A percentile compares a stretch with the other conserved stretches of the same genome.
Evolutionary conservation across 257 asterid species (phyloP).

Genomic region (Scutellaria minor): DNA sequence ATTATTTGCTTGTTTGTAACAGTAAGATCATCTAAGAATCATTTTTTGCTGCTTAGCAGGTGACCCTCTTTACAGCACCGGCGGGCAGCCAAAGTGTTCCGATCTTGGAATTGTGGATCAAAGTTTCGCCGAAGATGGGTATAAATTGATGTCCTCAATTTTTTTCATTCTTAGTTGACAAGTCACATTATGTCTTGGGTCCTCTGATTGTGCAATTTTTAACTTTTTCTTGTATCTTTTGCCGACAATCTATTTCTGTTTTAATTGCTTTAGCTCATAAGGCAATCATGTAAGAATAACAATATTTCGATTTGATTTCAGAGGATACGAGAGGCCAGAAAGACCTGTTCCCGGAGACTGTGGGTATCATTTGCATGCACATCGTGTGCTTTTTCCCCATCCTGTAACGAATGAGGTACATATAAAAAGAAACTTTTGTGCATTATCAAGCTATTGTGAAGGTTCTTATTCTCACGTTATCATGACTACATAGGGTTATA

Average conservation of each 20-base stretch:
- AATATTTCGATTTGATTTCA: conserved; percentile 39
- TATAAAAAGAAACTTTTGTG: neutral
- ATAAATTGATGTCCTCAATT: conserved; percentile 30
- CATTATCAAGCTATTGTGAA: conserved; percentile 18
- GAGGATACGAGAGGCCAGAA: conserved; percentile 84
- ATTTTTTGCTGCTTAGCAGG: conserved; percentile 52
- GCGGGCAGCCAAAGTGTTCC: conserved; percentile 70
- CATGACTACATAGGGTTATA: no score
- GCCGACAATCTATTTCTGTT: neutral
- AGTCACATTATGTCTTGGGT: neutral
- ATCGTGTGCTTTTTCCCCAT: conserved; percentile 64
- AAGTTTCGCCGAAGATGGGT: conserved; percentile 89
- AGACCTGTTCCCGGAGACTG: conserved; percentile 98
- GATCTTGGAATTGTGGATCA: conserved; percentile 53
- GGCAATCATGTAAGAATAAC: conserved; percentile 8
- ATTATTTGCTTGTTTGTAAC: conserved; percentile 16
- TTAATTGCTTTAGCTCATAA: neutral
- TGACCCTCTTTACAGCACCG: conserved; percentile 84
- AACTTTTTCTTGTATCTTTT: conserved; percentile 1
- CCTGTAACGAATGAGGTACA: conserved; percentile 73
- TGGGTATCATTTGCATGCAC: conserved; percentile 96
- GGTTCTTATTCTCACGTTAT: neutral
- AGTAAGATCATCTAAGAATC: conserved; percentile 31
- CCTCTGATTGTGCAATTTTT: neutral
- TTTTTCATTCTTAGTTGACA: conserved; percentile 19